phyloP scores from a whole-genome alignment of 1,139 yeast species.

The Magnusiomyces paraingens region DNA sequence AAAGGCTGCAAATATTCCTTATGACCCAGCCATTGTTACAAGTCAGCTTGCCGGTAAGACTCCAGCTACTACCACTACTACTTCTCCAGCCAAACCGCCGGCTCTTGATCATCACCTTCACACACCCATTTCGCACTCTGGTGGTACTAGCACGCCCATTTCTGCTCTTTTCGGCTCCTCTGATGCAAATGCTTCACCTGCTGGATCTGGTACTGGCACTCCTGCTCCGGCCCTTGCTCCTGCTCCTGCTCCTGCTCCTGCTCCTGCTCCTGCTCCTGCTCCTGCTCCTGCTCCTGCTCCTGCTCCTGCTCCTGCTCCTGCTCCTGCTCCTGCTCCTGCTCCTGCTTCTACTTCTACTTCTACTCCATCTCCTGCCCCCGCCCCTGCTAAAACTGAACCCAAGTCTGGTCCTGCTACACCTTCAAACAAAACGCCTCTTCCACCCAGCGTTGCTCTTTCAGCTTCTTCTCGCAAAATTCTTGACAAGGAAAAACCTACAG shows the following conservation, averaged over 20 bases:
- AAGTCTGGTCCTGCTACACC: slow-evolving; percentile 6
- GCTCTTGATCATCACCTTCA: slow-evolving; percentile 1
- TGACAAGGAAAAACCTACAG: slow-evolving; percentile 7
- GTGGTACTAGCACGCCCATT: slow-evolving; percentile 16
- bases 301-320: background rate
- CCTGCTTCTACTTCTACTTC: background rate
- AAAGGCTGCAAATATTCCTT: slow-evolving; percentile 22
- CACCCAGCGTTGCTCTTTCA: slow-evolving; percentile 15
- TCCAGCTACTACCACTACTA: slow-evolving; percentile 17
- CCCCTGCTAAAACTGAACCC: slow-evolving; percentile 7
- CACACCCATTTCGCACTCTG: slow-evolving; percentile 4
- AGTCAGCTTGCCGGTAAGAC: slow-evolving; percentile 22
- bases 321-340: background rate
- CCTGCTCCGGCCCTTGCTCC: background rate
- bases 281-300: background rate
- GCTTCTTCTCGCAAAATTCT: slow-evolving; percentile 11
- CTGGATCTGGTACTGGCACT: background rate
- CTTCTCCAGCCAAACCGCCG: slow-evolving; percentile 6
- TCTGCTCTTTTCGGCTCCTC: slow-evolving; percentile 15
- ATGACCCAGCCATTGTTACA: slow-evolving; percentile 73
- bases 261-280: slow-evolving; percentile 2
- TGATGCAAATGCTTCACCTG: background rate
- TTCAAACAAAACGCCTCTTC: slow-evolving; percentile 10
- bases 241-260: background rate
- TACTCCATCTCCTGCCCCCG: background rate